A percentile compares a stretch with the other conserved stretches of the same genome.
Conservation (phyloP, 306 rosid species). For the Bauhinia variegata region DNA sequence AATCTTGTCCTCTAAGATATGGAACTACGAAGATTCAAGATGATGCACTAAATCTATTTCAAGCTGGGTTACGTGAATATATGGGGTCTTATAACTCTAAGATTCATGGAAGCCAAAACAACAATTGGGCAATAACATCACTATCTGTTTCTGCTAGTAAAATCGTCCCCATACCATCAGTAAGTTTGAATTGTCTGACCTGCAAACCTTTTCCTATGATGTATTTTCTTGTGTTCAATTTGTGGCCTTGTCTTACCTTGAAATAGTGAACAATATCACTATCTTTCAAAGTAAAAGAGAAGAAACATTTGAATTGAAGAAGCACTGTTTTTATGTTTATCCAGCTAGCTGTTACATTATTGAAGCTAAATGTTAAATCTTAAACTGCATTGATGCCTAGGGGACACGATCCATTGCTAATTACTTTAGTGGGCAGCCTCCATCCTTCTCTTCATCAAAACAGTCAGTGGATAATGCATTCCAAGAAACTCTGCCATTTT, state of each 20-base stretch:
- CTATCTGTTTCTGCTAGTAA: conserved; percentile 90
- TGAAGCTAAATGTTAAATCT: neutral
- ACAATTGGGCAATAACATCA: conserved; percentile 74
- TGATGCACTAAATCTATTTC: conserved; percentile 84
- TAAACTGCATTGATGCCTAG: conserved; percentile 49
- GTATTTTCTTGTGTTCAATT: conserved; percentile 27
- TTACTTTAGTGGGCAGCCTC: conserved; percentile 66
- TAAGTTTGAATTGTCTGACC: conserved; percentile 51
- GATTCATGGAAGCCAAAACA: conserved; percentile 52
- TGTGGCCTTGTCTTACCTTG: conserved; percentile 28
- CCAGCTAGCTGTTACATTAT: conserved; percentile 20
- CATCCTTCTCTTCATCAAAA: conserved; percentile 46
- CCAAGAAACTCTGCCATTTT: conserved; percentile 55
- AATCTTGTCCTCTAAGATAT: conserved; percentile 88
- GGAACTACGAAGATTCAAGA: conserved; percentile 90
- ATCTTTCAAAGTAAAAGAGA: conserved; percentile 28
- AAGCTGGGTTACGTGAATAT: conserved; percentile 81
- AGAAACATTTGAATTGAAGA: conserved; percentile 9
- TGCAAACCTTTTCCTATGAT: conserved; percentile 27
- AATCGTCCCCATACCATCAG: conserved; percentile 82
- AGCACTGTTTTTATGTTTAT: neutral
- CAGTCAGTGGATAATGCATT: conserved; percentile 42
- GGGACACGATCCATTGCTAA: conserved; percentile 81
- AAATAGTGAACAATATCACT: conserved; percentile 11
- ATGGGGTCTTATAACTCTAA: conserved; percentile 51